phyloP scores from a whole-genome alignment of 169 alveolate genomes.

The Cystoisospora suis region DNA sequence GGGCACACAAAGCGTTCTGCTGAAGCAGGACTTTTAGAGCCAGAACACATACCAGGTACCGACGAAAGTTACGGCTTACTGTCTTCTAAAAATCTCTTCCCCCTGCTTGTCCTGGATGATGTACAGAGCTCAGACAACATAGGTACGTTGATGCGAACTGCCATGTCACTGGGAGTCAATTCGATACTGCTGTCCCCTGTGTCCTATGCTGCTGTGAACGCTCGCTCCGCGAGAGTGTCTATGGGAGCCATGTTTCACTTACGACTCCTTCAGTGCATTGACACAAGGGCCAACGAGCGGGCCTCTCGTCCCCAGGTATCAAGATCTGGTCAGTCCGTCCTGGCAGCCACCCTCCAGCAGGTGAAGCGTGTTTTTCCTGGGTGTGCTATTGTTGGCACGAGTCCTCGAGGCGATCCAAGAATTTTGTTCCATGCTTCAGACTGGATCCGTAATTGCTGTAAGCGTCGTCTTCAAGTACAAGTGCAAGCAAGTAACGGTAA shows the following conservation, averaged over 20 bases:
- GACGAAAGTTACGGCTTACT: too few relatives aligned
- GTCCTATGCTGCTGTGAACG: slow-evolving; percentile 12
- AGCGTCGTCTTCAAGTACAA: not conserved
- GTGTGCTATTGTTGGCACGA: not conserved
- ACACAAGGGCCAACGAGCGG: not conserved
- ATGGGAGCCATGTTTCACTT: slow-evolving; percentile 41
- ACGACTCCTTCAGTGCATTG: not conserved
- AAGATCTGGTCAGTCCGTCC: too few relatives aligned
- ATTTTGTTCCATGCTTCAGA: not conserved
- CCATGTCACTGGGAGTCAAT: slow-evolving; percentile 5
- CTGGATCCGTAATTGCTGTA: not conserved
- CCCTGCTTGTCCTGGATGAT: not conserved
- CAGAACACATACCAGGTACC: too few relatives aligned
- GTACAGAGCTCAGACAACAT: slow-evolving; percentile 13
- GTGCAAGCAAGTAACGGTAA: not conserved
- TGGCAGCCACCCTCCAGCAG: not conserved
- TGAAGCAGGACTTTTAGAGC: too few relatives aligned
- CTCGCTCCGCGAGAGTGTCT: slow-evolving; percentile 6
- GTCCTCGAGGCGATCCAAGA: not conserved
- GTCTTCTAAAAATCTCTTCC: not conserved
- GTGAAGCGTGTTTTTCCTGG: not conserved
- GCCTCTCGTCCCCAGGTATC: not conserved
- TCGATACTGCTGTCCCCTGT: not conserved
- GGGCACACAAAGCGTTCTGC: too few relatives aligned
- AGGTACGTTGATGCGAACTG: slow-evolving; percentile 10